Evolutionary conservation across 2,329 filamentous ascomycete genomes (phyloP).

Genomic region (Botryotinia calthae): DNA sequence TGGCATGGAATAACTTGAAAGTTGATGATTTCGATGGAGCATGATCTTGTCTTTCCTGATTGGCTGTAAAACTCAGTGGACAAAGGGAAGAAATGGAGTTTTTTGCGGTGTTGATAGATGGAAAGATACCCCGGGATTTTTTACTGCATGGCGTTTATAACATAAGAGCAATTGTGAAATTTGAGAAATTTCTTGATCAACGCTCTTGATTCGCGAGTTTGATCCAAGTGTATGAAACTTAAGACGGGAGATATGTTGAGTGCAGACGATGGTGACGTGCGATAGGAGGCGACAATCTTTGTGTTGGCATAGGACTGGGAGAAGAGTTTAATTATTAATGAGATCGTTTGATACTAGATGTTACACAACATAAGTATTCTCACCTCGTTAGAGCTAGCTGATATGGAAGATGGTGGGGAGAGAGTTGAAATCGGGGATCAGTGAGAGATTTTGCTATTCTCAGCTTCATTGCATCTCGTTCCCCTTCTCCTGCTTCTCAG

Average conservation of each 20-base stretch:
- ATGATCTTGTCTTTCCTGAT: neutral
- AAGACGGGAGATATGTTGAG: neutral
- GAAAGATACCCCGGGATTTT: neutral
- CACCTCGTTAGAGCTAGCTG: neutral
- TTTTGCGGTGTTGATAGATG: neutral
- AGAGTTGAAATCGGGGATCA: neutral
- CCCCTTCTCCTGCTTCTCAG: neutral
- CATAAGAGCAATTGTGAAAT: neutral
- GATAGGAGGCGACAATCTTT: neutral
- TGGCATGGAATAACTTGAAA: neutral
- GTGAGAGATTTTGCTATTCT: neutral
- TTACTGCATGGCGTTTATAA: neutral
- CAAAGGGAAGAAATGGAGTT: neutral
- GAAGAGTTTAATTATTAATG: neutral
- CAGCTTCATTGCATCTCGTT: neutral
- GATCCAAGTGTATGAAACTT: neutral
- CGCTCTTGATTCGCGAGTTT: neutral
- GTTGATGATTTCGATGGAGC: neutral
- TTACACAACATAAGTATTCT: neutral
- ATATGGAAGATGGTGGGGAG: neutral
- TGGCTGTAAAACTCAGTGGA: neutral
- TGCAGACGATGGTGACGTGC: neutral
- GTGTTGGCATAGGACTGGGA: neutral
- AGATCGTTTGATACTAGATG: neutral
- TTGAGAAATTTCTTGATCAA: neutral